Percentiles rank a stretch among this genome's conserved stretches.
phyloP scores from a whole-genome alignment of 257 asterid genomes.

The Jacaranda mimosifolia region DNA sequence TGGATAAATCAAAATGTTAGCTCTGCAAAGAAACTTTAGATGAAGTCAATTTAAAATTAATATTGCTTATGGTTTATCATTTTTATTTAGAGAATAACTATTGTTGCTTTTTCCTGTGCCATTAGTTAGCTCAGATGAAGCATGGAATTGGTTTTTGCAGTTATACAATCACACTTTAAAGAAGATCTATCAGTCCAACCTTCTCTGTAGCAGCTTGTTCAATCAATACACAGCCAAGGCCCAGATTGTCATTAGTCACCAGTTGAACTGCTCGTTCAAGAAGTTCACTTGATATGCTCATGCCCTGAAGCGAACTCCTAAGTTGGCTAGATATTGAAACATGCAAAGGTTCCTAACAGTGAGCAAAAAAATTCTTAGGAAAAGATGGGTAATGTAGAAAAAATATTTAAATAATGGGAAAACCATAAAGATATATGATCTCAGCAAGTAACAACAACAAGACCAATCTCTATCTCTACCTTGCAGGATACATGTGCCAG shows the following conservation, averaged over 20 bases:
- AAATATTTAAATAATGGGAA: constrained; percentile 7
- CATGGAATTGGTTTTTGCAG: constrained; percentile 6
- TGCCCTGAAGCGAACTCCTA: constrained; percentile 78
- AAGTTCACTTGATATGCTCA: constrained; percentile 59
- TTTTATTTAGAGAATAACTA: constrained; percentile 10
- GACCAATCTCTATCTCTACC: constrained; percentile 53
- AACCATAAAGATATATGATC: constrained; percentile 3
- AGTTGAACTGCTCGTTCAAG: constrained; percentile 88
- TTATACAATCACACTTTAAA: constrained; percentile 16
- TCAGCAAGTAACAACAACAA: background rate
- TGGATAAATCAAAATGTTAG: background rate
- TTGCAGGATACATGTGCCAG: constrained; percentile 99
- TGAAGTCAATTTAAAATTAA: background rate
- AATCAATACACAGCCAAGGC: constrained; percentile 96
- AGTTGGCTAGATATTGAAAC: constrained; percentile 85
- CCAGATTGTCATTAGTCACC: constrained; percentile 95
- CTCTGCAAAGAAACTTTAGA: background rate
- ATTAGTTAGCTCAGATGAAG: constrained; percentile 21
- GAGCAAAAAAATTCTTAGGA: background rate
- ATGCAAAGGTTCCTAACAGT: constrained; percentile 85
- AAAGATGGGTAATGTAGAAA: constrained; percentile 18
- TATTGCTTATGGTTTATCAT: background rate
- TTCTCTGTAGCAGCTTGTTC: constrained; percentile 99
- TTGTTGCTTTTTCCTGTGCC: background rate
- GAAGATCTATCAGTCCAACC: constrained; percentile 51